Conservation (phyloP, 306 rosid genomes). For the Herpetospermum pedunculosum region DNA sequence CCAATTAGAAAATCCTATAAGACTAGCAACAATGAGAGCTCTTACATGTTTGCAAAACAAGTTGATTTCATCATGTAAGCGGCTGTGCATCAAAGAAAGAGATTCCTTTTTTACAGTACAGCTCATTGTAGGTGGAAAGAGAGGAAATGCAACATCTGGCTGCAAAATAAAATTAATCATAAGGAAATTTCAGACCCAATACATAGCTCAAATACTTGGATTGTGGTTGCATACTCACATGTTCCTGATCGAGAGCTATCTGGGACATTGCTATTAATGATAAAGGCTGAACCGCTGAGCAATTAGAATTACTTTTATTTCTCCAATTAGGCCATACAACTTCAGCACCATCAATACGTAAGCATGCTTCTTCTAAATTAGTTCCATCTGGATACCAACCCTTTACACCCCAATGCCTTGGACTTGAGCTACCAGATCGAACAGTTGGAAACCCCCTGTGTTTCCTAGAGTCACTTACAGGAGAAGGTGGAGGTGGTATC, state of each 20-base stretch:
- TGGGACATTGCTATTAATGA: constrained; percentile 85
- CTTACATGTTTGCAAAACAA: constrained; percentile 68
- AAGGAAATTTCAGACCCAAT: background rate
- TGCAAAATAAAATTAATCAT: constrained; percentile 27
- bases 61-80: constrained; percentile 74
- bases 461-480: constrained; percentile 73
- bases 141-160: constrained; percentile 84
- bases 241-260: constrained; percentile 86
- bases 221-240: constrained; percentile 34
- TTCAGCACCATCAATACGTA: constrained; percentile 86
- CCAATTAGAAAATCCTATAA: background rate
- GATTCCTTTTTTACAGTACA: constrained; percentile 42
- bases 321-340: constrained; percentile 97
- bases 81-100: constrained; percentile 54
- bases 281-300: constrained; percentile 74
- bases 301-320: constrained; percentile 53
- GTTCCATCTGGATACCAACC: constrained; percentile 92
- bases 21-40: background rate
- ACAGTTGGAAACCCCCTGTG: constrained; percentile 89
- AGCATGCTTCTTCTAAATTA: constrained; percentile 73
- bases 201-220: background rate
- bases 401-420: constrained; percentile 94
- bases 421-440: constrained; percentile 98
- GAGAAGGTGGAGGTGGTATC: constrained; percentile 85
- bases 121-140: constrained; percentile 61